phyloP scores from a whole-genome alignment of 306 rosid species.

The Hippophae rhamnoides region DNA sequence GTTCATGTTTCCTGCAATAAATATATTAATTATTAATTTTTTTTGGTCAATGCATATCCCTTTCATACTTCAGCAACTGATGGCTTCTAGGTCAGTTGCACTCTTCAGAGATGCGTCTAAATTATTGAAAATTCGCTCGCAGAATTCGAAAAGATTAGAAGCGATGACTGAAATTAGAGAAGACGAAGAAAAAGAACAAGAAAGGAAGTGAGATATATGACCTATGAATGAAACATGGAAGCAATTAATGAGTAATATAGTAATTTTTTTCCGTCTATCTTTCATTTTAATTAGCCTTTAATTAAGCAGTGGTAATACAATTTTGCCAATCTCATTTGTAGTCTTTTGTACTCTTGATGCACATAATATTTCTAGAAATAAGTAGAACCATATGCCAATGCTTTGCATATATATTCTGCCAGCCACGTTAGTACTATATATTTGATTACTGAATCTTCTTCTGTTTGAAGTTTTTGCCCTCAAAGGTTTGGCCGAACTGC shows the following conservation, averaged over 20 bases:
- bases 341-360: too few relatives aligned
- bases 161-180: slow-evolving; percentile 43
- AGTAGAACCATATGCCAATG: too few relatives aligned
- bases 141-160: slow-evolving; percentile 57
- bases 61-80: slow-evolving; percentile 60
- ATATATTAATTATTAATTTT: too few relatives aligned
- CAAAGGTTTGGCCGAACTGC: slow-evolving; percentile 68
- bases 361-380: too few relatives aligned
- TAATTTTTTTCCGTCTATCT: not conserved
- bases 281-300: too few relatives aligned
- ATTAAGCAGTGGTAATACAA: too few relatives aligned
- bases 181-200: slow-evolving; percentile 31
- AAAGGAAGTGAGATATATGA: slow-evolving; percentile 15
- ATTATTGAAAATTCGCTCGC: slow-evolving; percentile 61
- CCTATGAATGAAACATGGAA: slow-evolving; percentile 12
- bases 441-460: not conserved
- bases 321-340: too few relatives aligned
- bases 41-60: not conserved
- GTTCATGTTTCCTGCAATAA: not conserved
- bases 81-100: slow-evolving; percentile 75
- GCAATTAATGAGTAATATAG: not conserved
- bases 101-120: slow-evolving; percentile 67
- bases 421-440: too few relatives aligned
- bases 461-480: slow-evolving; percentile 51
- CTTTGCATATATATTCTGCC: too few relatives aligned